phyloP scores from a whole-genome alignment of 768 basidiomycete species.

The Russula sp. region DNA sequence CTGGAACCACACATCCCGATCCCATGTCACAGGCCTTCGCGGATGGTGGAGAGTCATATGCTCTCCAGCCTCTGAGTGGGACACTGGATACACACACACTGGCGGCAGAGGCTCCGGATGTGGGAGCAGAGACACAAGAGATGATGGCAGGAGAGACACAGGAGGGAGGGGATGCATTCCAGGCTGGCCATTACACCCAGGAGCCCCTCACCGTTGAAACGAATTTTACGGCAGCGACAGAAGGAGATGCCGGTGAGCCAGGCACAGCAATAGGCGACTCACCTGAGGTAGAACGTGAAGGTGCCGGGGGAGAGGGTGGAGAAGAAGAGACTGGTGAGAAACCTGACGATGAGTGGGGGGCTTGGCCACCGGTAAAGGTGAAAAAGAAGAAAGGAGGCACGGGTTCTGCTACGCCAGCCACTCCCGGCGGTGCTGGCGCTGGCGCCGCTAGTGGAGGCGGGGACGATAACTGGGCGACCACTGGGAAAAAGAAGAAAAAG shows the following conservation, averaged over 20 bases:
- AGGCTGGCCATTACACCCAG: neutral
- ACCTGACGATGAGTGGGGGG: neutral
- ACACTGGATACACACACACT: neutral
- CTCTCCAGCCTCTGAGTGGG: neutral
- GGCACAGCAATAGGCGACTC: neutral
- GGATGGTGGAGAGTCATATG: neutral
- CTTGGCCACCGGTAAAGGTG: neutral
- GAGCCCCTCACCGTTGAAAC: slow-evolving; percentile 10
- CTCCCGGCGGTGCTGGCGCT: neutral
- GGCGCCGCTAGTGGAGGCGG: neutral
- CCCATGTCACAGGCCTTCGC: neutral
- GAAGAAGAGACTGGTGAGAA: neutral
- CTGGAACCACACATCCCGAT: neutral
- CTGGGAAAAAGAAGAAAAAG: neutral
- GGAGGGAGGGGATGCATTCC: neutral
- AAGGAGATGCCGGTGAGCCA: neutral
- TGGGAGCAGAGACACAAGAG: no score
- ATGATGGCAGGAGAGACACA: neutral
- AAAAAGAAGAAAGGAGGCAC: slow-evolving; percentile 18
- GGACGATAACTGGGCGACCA: neutral
- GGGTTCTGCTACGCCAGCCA: neutral
- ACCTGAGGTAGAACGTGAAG: slow-evolving; percentile 12
- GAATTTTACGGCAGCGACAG: neutral
- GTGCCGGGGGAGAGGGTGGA: neutral
- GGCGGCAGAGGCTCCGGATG: no score